Evolutionary conservation across 2,329 filamentous ascomycete genomes (phyloP).

Genomic region (Neofusicoccum parvum): DNA sequence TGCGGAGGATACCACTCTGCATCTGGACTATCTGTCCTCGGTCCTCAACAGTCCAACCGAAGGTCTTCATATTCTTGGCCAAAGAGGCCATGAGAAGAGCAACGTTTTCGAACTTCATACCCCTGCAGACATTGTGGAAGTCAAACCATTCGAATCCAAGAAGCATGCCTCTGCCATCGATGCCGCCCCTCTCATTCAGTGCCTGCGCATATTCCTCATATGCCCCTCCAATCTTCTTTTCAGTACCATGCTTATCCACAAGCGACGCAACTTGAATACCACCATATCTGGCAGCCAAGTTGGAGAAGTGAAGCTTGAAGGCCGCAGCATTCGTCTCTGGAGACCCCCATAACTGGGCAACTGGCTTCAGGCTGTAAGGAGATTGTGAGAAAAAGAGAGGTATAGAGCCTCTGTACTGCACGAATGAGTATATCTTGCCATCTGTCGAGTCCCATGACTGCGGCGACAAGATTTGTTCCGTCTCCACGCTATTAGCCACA

Average conservation of each 20-base stretch:
- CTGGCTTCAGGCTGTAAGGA: conserved; percentile 88
- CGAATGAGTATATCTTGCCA: conserved; percentile 73
- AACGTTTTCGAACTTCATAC: conserved; percentile 98
- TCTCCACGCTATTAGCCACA: conserved; percentile 89
- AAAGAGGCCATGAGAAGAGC: conserved; percentile 74
- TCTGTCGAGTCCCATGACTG: conserved; percentile 63
- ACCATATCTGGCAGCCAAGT: conserved; percentile 71
- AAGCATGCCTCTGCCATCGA: conserved; percentile 49
- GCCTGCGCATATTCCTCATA: conserved; percentile 70
- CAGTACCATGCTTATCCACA: conserved; percentile 84
- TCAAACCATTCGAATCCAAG: conserved; percentile 94
- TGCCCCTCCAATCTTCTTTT: conserved; percentile 74
- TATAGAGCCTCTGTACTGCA: conserved; percentile 88
- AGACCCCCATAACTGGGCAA: conserved; percentile 80
- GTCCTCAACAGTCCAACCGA: conserved; percentile 69
- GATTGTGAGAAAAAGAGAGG: conserved; percentile 95
- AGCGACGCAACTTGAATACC: conserved; percentile 77
- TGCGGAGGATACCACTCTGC: conserved; percentile 81
- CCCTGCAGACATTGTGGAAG: conserved; percentile 87
- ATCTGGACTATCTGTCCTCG: conserved; percentile 44
- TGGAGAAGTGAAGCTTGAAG: conserved; percentile 76
- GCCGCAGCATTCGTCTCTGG: conserved; percentile 75
- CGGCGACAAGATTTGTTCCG: conserved; percentile 85
- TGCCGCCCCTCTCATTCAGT: conserved; percentile 63
- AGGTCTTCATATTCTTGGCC: conserved; percentile 65